Percentiles rank a stretch among this genome's conserved stretches.
These are phyloP conservation scores for Myriosclerotinia duriaeana DNA, from an alignment of 2,329 filamentous ascomycete genomes.

Conservation along the genomic window DNA sequence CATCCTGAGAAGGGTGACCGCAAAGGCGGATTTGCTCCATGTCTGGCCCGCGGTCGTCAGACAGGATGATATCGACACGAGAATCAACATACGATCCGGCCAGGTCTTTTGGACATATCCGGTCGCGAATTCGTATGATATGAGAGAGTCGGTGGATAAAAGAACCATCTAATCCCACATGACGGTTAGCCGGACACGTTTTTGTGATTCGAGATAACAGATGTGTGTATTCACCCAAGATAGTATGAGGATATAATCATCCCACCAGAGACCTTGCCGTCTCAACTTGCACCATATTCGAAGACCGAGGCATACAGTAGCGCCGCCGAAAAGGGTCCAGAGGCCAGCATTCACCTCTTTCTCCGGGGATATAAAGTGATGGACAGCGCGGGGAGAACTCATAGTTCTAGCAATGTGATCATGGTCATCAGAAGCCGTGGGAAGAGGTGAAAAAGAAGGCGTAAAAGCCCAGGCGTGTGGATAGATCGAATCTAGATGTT, in stretches of 20 bases:
- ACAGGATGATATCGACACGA: constrained; percentile 46
- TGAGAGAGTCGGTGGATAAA: constrained; percentile 48
- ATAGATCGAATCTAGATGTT: neutral
- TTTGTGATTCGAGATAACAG: constrained; percentile 2
- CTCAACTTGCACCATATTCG: constrained; percentile 30
- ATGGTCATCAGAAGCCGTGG: constrained; percentile 3
- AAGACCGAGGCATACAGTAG: constrained; percentile 29
- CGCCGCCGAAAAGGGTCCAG: constrained; percentile 30
- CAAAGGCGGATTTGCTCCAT: constrained; percentile 46
- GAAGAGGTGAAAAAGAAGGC: neutral
- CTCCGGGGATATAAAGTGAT: constrained; percentile 29
- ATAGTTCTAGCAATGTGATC: constrained; percentile 16
- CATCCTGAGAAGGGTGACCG: constrained; percentile 42
- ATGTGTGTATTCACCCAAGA: constrained; percentile 28
- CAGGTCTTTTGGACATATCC: constrained; percentile 50
- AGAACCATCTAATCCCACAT: constrained; percentile 43
- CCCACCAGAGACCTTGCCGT: constrained; percentile 31
- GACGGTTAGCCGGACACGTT: constrained; percentile 4
- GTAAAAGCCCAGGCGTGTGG: constrained; percentile 7
- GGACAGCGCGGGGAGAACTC: constrained; percentile 24
- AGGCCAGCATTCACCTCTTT: constrained; percentile 29
- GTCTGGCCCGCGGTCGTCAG: constrained; percentile 40
- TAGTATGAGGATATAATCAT: constrained; percentile 30
- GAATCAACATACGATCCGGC: constrained; percentile 54
- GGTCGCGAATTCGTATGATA: constrained; percentile 49